Evolutionary conservation across 2,329 filamentous ascomycete species (phyloP), one percentile per base, ranked within the genome.

Genomic region (Plectosphaerella plurivora): DNA sequence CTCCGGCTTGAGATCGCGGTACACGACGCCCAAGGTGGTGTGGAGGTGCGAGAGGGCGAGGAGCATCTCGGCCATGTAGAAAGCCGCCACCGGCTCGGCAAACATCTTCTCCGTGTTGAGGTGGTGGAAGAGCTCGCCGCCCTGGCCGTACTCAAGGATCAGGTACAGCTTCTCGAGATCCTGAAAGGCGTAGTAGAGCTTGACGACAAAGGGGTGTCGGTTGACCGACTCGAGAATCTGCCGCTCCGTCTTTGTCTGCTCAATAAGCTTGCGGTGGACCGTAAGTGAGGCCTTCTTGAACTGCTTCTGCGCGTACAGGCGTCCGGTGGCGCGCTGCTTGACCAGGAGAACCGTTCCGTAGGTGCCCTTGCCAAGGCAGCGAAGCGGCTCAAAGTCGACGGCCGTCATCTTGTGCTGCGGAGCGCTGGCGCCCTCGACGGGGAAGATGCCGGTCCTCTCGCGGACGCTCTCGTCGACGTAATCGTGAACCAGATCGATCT

Each of bases 41-140:
- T 99, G 94, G 24, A 99, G 81, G 69, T 99, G 92, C 37, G 93
- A 90, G 46, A 99, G 82, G 28, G 94, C 95, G 22, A 99, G 83
- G 5, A 96, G 85, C 85, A 99, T 95, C 73, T 99, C 92, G 0
- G 91, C 95, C 89, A 97, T 96, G 79, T 99, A 99, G 70, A 97
- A 99, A 2, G 92, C 90, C 0, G 93, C 89, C 2, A 88, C 88
- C 15, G 89, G 80, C 71, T 97, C 93, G 14, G 88, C 81, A 61
- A 99, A 97, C 89, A 97, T 97, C 68, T 91, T 89, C 68, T 97
- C 92, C 59, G 91, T 88, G 54, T 86, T 90, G 24, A 99, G 79
- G 64, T 97, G 93, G n/a, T 89, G 91, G 68, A 99, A 99, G 6
- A 99, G 79, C 71, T 99, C 95, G 52, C 95, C 94, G 37, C 95